Base-by-base conservation (phyloP, 2,329 filamentous ascomycete genomes). In the Allantophomopsis lycopodina region DNA sequence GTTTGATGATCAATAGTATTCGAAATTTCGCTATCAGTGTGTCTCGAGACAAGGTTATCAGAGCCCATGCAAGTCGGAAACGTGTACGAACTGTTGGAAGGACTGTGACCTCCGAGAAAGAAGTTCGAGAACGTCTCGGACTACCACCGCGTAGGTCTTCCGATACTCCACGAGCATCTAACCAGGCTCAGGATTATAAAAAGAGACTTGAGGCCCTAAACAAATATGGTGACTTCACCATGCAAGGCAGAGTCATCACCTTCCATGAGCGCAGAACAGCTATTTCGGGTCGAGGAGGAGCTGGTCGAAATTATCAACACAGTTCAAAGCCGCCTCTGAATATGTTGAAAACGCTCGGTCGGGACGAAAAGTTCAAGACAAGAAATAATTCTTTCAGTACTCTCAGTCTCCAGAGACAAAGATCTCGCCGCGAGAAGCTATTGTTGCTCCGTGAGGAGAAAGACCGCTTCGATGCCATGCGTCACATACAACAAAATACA, bases 1-100 rank as follows among this genome's bases (percentile, higher is more conserved):
- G 76, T 64, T 61, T 84, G 21, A 72, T 83, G 48, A 73, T 84
- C 15, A 70, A 68, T 18, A 79, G 73, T 42, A 73, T 83, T 41
- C 68, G 71, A 42, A 72, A 67, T 34, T 79, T 80, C 43, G 71
- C 70, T 2, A 51, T 60, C 8, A 71, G 79, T 43, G 60, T 82
- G 21, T 70, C 73, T 17, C 64, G 71, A 37, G 69, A 76, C 44
- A 79, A 82, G 32, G 65, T 83, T 17, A 59, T 83, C 37, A 66
- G 67, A 41, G 68, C 67, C 32, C 76, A 80, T 50, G 60, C 75
- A 38, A 63, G 73, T 35, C 64, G 65, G 13, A 64, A 64, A 40
- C 66, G 76, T 36, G 61, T 63, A 38, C 59, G 65, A 20, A 78
- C 73, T 0, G 57, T 76, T 14, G 62, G 66, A 12, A 63, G 68